Evolutionary conservation across 2,329 filamentous ascomycete species (phyloP).

Genomic region (Fusarium sp.): DNA sequence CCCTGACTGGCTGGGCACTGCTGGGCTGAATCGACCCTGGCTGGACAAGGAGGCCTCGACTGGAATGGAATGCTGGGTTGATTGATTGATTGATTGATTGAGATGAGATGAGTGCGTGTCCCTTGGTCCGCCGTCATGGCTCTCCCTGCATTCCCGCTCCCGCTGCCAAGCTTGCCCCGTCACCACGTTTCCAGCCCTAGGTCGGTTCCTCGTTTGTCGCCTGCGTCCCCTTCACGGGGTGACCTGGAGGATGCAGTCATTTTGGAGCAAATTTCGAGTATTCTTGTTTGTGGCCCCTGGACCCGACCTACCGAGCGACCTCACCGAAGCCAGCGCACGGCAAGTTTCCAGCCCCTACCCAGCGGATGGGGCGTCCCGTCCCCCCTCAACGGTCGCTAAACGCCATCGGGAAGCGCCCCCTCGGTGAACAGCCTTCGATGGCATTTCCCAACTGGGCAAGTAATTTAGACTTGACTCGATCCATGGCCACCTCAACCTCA

Average conservation of each 20-base stretch:
- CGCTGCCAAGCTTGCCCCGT: conserved; percentile 34
- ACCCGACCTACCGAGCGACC: conserved; percentile 25
- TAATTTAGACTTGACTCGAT: conserved; percentile 5
- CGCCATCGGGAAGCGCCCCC: conserved; percentile 13
- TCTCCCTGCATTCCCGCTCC: conserved; percentile 41
- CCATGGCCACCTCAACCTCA: conserved; percentile 1
- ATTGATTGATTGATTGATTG: conserved; percentile 29
- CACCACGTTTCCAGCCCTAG: conserved; percentile 40
- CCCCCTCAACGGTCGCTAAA: conserved; percentile 34
- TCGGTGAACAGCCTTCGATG: conserved; percentile 22
- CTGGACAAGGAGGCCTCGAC: conserved; percentile 22
- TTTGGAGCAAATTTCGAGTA: conserved; percentile 14
- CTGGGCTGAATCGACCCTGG: neutral
- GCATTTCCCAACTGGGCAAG: conserved; percentile 35
- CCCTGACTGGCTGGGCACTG: neutral
- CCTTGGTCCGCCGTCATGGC: conserved; percentile 26
- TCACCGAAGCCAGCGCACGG: neutral
- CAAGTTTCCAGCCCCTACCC: conserved; percentile 34
- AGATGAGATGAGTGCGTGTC: conserved; percentile 25
- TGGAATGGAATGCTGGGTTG: too few relatives aligned
- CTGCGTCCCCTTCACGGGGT: conserved; percentile 4
- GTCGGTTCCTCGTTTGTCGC: conserved; percentile 20
- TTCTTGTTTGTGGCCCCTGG: conserved; percentile 21
- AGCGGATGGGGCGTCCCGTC: conserved; percentile 27
- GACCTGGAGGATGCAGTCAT: conserved; percentile 14